These are phyloP conservation scores for Sporisorium graminicola DNA, from an alignment of 1,284 basidiomycete genomes.

Conservation along the genomic window DNA sequence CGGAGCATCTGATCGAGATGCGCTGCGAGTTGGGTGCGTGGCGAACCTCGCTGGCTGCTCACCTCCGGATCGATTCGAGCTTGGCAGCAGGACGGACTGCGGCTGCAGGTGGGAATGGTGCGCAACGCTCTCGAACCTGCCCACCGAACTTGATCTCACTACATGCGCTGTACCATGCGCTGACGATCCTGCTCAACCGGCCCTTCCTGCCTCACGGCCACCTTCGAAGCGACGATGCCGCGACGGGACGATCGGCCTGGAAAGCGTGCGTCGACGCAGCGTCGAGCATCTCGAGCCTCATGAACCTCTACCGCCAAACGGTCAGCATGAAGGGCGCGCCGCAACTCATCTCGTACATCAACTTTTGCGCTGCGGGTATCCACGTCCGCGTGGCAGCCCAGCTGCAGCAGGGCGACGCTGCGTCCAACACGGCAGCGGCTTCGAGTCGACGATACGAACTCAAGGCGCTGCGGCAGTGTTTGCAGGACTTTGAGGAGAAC, in stretches of 20 bases:
- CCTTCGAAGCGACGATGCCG: conserved; percentile 30
- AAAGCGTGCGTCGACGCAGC: conserved; percentile 61
- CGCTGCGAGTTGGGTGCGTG: conserved; percentile 39
- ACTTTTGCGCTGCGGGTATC: conserved; percentile 66
- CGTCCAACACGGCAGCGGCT: conserved; percentile 12
- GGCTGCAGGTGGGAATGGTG: not conserved
- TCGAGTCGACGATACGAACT: conserved; percentile 23
- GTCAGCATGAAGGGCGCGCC: conserved; percentile 65
- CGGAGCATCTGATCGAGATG: conserved; percentile 56
- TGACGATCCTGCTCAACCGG: conserved; percentile 64
- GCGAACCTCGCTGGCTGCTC: conserved; percentile 34
- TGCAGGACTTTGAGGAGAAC: conserved; percentile 34
- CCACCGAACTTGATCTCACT: conserved; percentile 65
- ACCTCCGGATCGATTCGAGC: conserved; percentile 36
- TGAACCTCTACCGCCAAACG: conserved; percentile 57
- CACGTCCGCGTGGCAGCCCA: conserved; percentile 65
- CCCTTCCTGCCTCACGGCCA: conserved; percentile 63
- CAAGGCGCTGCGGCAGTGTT: conserved; percentile 22
- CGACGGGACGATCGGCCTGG: conserved; percentile 52
- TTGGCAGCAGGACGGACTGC: conserved; percentile 31
- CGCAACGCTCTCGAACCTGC: conserved; percentile 30
- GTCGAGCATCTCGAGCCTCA: conserved; percentile 52
- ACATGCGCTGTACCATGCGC: conserved; percentile 63
- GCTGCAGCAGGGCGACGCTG: conserved; percentile 13
- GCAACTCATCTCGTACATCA: conserved; percentile 66